phyloP scores from a whole-genome alignment of 23 red algal genomes.

The Gracilaria domingensis region DNA sequence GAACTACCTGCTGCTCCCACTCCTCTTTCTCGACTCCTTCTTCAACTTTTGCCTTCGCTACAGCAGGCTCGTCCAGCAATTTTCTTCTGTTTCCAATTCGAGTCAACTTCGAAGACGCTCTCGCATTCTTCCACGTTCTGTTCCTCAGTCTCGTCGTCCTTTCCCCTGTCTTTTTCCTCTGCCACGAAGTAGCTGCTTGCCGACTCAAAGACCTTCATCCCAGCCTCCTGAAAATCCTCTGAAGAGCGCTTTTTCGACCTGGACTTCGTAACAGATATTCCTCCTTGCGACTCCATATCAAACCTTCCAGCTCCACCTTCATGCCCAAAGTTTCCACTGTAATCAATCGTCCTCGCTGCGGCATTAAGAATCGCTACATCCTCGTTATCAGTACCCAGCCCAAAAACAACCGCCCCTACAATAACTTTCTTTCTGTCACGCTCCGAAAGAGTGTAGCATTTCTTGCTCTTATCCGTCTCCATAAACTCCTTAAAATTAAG shows the following conservation, averaged over 20 bases:
- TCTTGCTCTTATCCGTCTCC: not conserved
- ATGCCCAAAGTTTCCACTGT: constrained; percentile 12
- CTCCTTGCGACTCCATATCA: no score
- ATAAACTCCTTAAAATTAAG: no score
- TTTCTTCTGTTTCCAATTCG: constrained; percentile 8
- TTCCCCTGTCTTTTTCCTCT: not conserved
- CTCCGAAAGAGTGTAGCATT: not conserved
- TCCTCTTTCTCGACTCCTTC: no score
- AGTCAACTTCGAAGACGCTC: not conserved
- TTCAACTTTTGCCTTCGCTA: no score
- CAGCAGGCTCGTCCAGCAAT: not conserved
- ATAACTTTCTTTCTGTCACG: constrained; percentile 2
- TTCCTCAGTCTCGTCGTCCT: not conserved
- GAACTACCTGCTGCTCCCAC: no score
- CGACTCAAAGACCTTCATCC: constrained; percentile 21
- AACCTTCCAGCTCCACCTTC: constrained; percentile 16
- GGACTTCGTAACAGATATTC: not conserved
- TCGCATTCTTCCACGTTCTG: not conserved
- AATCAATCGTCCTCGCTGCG: constrained; percentile 7
- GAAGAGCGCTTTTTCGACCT: not conserved
- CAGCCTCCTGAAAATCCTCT: constrained; percentile 5
- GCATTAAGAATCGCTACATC: not conserved
- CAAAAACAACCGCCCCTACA: not conserved
- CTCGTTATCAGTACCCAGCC: constrained; percentile 1
- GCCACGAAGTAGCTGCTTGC: constrained; percentile 27